phyloP scores from a whole-genome alignment of 1,284 basidiomycete species.

The Irpex sp. region DNA sequence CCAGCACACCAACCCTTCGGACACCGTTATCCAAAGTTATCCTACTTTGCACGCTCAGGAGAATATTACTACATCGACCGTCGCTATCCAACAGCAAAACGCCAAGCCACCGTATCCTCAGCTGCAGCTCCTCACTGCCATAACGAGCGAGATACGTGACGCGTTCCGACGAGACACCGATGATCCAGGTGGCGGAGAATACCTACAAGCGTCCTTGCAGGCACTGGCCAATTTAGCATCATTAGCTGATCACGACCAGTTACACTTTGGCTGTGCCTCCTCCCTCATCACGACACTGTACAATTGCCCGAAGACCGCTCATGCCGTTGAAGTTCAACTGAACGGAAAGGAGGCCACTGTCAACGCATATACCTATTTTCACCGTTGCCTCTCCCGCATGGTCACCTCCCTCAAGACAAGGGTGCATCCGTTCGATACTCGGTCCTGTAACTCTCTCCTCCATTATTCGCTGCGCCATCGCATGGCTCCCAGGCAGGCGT shows the following conservation, averaged over 20 bases:
- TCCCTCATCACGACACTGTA: constrained; percentile 46
- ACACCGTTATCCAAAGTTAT: background rate
- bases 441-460: constrained; percentile 59
- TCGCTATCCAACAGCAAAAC: background rate
- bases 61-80: too few relatives aligned
- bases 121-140: constrained; percentile 11
- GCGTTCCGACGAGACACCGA: constrained; percentile 8
- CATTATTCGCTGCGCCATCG: constrained; percentile 62
- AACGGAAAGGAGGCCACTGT: constrained; percentile 28
- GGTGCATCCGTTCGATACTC: constrained; percentile 33
- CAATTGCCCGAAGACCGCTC: constrained; percentile 42
- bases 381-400: constrained; percentile 49
- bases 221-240: constrained; percentile 55
- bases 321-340: constrained; percentile 41
- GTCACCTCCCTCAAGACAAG: constrained; percentile 25
- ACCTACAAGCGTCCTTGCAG: constrained; percentile 39
- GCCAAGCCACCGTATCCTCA: constrained; percentile 13
- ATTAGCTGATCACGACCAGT: constrained; percentile 44
- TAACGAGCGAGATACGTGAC: constrained; percentile 16
- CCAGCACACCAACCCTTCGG: background rate
- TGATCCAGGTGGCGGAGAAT: constrained; percentile 12
- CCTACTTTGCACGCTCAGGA: background rate
- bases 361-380: constrained; percentile 54
- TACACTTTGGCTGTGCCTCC: constrained; percentile 42
- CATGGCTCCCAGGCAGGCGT: constrained; percentile 44